phyloP scores from a whole-genome alignment of 331 rosid genomes.

The Erythrophleum ivorense region DNA sequence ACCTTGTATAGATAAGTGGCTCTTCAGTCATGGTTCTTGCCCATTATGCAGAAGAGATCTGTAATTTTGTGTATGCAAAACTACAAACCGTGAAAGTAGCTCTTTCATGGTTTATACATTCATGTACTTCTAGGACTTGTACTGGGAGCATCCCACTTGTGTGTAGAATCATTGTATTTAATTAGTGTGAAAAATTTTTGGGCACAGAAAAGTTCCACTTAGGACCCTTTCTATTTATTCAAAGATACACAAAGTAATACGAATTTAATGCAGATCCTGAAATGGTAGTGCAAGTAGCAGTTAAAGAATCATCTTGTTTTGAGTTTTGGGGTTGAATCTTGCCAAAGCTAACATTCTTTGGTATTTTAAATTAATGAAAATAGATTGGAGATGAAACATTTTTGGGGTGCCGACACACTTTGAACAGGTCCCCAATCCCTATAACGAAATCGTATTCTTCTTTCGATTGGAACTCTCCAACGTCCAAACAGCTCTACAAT shows the following conservation, averaged over 20 bases:
- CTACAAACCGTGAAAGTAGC: conserved; percentile 42
- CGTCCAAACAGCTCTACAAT: too few species aligned
- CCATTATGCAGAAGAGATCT: conserved; percentile 98
- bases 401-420: too few species aligned
- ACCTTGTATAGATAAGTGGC: conserved; percentile 98
- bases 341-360: too few species aligned
- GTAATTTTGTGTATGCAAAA: conserved; percentile 47
- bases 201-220: neutral
- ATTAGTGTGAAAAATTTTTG: neutral
- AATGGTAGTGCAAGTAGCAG: neutral
- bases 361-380: too few species aligned
- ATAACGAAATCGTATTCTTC: too few species aligned
- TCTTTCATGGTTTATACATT: conserved; percentile 55
- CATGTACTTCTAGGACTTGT: conserved; percentile 52
- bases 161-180: neutral
- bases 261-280: neutral
- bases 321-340: too few species aligned
- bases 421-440: too few species aligned
- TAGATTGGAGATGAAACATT: too few species aligned
- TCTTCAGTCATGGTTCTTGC: conserved; percentile 92
- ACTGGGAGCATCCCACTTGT: neutral
- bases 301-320: neutral
- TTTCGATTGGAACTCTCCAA: too few species aligned
- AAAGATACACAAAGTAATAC: neutral
- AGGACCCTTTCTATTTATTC: neutral